Conservation (phyloP, 805 yeast genomes). For the Clavispora phyllophila region DNA sequence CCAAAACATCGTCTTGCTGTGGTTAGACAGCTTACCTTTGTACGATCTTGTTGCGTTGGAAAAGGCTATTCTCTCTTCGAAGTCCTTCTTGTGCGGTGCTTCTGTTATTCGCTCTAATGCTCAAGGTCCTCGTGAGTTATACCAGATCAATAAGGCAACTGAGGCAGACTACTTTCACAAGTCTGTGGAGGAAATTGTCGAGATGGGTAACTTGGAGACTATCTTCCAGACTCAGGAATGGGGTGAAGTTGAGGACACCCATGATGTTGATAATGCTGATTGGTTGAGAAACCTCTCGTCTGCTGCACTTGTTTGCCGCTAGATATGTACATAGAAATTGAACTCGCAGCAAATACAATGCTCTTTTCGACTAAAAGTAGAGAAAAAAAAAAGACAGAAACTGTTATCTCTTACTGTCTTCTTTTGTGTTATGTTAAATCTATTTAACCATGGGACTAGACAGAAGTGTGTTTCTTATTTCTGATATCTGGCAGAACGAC, state of each 20-base stretch:
- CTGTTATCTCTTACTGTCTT: no score
- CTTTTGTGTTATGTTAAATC: no score
- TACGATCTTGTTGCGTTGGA: constrained; percentile 89
- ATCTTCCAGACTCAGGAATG: constrained; percentile 82
- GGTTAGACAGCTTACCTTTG: constrained; percentile 56
- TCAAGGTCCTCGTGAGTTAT: constrained; percentile 13
- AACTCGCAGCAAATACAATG: neutral
- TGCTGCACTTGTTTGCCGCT: constrained; percentile 50
- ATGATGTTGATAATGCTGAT: constrained; percentile 93
- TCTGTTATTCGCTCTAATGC: constrained; percentile 50
- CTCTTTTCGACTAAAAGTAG: no score
- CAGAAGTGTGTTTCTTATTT: no score
- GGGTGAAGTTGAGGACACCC: constrained; percentile 99
- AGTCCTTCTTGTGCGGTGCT: constrained; percentile 81
- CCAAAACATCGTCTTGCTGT: constrained; percentile 55
- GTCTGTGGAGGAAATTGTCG: constrained; percentile 65
- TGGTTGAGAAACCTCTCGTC: constrained; percentile 76
- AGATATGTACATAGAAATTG: constrained; percentile 1
- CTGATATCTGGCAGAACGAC: no score
- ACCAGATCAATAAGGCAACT: constrained; percentile 32
- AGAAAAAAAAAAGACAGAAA: no score
- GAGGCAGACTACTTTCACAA: constrained; percentile 32
- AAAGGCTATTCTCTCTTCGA: constrained; percentile 78
- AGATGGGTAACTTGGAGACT: constrained; percentile 75
- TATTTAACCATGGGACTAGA: no score